Base-by-base conservation (phyloP, 768 basidiomycete species). In the Mycena epipterygia region DNA sequence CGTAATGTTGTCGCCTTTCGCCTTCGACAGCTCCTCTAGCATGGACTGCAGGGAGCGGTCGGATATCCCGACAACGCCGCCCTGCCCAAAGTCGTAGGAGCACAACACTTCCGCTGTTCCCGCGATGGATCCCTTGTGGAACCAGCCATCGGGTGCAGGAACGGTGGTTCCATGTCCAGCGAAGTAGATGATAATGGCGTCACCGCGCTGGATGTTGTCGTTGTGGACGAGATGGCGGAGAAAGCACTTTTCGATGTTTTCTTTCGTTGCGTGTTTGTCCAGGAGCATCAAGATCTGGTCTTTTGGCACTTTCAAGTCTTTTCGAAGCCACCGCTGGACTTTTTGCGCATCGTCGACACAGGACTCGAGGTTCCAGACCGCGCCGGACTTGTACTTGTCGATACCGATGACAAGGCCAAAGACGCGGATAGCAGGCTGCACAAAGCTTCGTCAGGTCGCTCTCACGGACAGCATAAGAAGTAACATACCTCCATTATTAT, bases 351-450 rank as follows among this genome's bases (percentile, higher is more conserved):
- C 92, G 71, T 89, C 87, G 30, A 87, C 87, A 75, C 90, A 91
- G 44, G 89, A 88, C 64, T 89, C 85, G 41, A 92, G 85, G 74
- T 92, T 89, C 90, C 89, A 92, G 30, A 92, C 71, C 32, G 77
- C 77, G 23, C 87, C 86, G 12, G 90, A 90, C 78, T 90, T 87
- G 83, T 93, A 93, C 74, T 84, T 82, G 80, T 93, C 90, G 70
- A 93, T 87, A 46, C 92, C 92, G 69, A 93, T 84, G 72, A 93
- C 81, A 65, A 93, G 85, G 0, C 90, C 90, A 72, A 91, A 93
- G 46, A 91, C 80, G 23, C 86, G 88, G 46, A 83, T 74, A 21
- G 80, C 75, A 83, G 88, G 86, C 72, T 79, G 72, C 60, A n/a
- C 37, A 51, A 60, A 56, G 30, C 41, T 16, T 33, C 9, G 35